These are phyloP conservation scores for Xanthoconium purpureum DNA, from an alignment of 768 basidiomycete genomes.

Conservation along the genomic window DNA sequence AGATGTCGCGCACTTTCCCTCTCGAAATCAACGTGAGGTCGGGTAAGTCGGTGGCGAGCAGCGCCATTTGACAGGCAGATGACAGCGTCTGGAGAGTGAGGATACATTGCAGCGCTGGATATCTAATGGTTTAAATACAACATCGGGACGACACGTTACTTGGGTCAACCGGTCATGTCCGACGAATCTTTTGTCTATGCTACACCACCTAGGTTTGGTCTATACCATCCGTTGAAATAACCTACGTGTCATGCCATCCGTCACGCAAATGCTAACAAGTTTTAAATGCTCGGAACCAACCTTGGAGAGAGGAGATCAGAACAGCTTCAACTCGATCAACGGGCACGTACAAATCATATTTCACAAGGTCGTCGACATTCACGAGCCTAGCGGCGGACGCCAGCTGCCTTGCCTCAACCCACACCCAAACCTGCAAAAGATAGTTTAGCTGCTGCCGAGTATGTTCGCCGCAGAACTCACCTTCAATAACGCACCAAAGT, in stretches of 20 bases:
- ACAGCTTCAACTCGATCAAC: not conserved
- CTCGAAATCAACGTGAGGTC: slow-evolving; percentile 69
- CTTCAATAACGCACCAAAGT: slow-evolving; percentile 86
- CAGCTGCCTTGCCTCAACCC: slow-evolving; percentile 87
- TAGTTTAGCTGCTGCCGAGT: not conserved
- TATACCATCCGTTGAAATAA: slow-evolving; percentile 8
- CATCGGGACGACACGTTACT: slow-evolving; percentile 15
- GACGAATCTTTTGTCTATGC: slow-evolving; percentile 12
- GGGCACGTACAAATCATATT: slow-evolving; percentile 76
- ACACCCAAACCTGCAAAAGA: slow-evolving; percentile 75
- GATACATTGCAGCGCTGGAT: not conserved
- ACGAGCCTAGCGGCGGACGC: slow-evolving; percentile 67
- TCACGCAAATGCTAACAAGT: not conserved
- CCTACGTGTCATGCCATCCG: slow-evolving; percentile 9
- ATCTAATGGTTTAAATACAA: slow-evolving; percentile 7
- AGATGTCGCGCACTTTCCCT: slow-evolving; percentile 97
- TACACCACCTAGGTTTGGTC: slow-evolving; percentile 13
- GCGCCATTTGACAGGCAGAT: slow-evolving; percentile 17
- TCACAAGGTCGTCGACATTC: slow-evolving; percentile 82
- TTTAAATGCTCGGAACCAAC: slow-evolving; percentile 49
- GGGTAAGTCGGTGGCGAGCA: slow-evolving; percentile 57
- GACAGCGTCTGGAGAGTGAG: not conserved
- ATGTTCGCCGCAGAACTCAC: slow-evolving; percentile 39
- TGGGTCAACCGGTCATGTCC: slow-evolving; percentile 6
- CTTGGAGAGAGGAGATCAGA: slow-evolving; percentile 31